Base-by-base conservation (phyloP, 1,139 yeast species). In the Kluyveromyces sp. region DNA sequence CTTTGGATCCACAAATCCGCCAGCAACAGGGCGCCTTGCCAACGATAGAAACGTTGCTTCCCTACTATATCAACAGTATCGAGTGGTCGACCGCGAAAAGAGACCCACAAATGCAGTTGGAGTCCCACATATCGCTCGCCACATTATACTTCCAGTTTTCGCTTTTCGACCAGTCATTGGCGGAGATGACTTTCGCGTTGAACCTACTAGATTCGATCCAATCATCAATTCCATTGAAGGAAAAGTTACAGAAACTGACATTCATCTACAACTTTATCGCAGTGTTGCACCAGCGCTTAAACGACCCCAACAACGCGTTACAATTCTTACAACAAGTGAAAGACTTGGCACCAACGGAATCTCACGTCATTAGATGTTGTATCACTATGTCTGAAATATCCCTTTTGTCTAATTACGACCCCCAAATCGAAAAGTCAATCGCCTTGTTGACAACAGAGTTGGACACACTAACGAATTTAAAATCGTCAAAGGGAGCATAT, bases 81-180 rank as follows among this genome's bases (percentile, higher is more conserved):
- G 40, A 45, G 35, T 31, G 44, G 37, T 40, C 48, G 2, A 34
- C 35, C 7, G 40, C 41, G 27, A 36, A 43, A n/a, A 21, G 34
- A 25, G 47, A 48, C 41, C 28, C 21, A n/a, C 28, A 25, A 26
- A 39, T 33, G 37, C 48, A 48, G 33, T 27, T 48, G 4, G 46
- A 48, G 33, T 41, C 48, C 4, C 45, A 47, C 26, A 27, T 48
- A 2, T 45, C 47, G 34, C 47, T 53, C 15, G 51, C 57, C 4
- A 42, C 50, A 37, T 47, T 51, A 25, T 51, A 53, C 44, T 50
- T 50, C 45, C 50, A 50, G 42, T 46, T 53, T 47, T 50, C 49
- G 15, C 39, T 45, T 29, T 53, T 46, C 37, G 48, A 48, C n/a
- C 48, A 49, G 34, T 48, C 57, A 32, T 41, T 50, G 38, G 46